Evolutionary conservation across 163 green algal genomes (phyloP).

Genomic region (Coccomyxa subellipsoidea): DNA sequence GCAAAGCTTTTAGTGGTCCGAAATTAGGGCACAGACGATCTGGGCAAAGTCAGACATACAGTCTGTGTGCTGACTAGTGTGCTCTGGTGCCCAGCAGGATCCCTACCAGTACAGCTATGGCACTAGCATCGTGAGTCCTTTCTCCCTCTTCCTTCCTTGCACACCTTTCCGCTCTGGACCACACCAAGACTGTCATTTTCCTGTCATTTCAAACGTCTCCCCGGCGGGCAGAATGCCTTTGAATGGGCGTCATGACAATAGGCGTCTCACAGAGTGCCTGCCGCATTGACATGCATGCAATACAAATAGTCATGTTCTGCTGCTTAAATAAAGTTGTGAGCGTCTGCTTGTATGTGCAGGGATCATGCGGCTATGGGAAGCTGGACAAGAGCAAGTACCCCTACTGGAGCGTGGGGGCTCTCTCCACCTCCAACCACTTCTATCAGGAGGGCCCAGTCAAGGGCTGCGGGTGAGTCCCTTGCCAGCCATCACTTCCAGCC

Average conservation of each 20-base stretch:
- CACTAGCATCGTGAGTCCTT: slow-evolving; percentile 18
- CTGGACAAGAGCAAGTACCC: slow-evolving; percentile 41
- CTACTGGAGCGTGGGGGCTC: slow-evolving; percentile 50
- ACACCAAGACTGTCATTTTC: too few species aligned
- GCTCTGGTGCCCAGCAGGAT: slow-evolving; percentile 6
- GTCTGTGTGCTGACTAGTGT: background rate
- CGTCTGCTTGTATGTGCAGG: too few species aligned
- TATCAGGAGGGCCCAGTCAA: slow-evolving; percentile 28
- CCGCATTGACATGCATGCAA: background rate
- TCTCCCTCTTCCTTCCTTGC: background rate
- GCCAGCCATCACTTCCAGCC: background rate
- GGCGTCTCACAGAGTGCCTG: background rate
- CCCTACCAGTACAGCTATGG: slow-evolving; percentile 21
- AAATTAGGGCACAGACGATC: too few species aligned
- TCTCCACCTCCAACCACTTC: slow-evolving; percentile 44
- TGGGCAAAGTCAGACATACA: too few species aligned
- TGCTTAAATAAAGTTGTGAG: too few species aligned
- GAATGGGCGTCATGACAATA: too few species aligned
- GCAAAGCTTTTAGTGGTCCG: too few species aligned
- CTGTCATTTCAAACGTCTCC: too few species aligned
- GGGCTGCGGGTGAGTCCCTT: slow-evolving; percentile 27
- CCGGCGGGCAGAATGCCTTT: too few species aligned
- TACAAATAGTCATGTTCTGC: background rate
- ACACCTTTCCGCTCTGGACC: too few species aligned
- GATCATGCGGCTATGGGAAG: slow-evolving; percentile 32